Percentiles rank a stretch among this genome's conserved stretches.
Evolutionary conservation across 1,284 basidiomycete species (phyloP).

Genomic region (Microbotryomycetes sp.): DNA sequence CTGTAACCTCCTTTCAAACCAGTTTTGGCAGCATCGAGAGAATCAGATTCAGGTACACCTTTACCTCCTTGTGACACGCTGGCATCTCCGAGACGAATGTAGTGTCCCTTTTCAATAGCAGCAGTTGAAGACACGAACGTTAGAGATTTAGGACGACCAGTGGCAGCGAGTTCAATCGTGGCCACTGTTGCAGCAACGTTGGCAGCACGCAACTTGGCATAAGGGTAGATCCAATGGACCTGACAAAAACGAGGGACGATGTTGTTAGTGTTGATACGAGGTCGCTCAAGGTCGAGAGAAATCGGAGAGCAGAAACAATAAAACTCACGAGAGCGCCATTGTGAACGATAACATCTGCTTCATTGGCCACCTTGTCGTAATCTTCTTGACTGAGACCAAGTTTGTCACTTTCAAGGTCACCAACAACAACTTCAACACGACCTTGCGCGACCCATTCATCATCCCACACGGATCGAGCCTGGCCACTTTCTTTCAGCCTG

Average conservation of each 20-base stretch:
- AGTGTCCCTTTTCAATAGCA: conserved; percentile 77
- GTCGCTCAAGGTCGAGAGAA: not conserved
- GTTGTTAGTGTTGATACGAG: not conserved
- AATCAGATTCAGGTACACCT: conserved; percentile 81
- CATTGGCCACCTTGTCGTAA: conserved; percentile 64
- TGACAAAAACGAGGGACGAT: conserved; percentile 39
- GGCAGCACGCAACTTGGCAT: conserved; percentile 81
- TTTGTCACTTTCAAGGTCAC: conserved; percentile 69
- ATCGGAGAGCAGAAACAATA: not conserved
- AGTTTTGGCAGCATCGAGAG: conserved; percentile 76
- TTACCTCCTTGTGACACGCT: conserved; percentile 49
- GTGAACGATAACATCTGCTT: conserved; percentile 82
- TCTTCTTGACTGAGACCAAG: conserved; percentile 65
- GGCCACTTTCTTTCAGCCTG: conserved; percentile 69
- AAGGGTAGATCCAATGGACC: conserved; percentile 99
- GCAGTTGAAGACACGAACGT: conserved; percentile 94
- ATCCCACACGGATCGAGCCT: conserved; percentile 85
- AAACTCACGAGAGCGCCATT: conserved; percentile 84
- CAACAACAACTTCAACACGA: conserved; percentile 74
- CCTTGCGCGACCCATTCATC: conserved; percentile 70
- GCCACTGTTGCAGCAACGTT: conserved; percentile 88
- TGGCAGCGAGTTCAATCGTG: conserved; percentile 67
- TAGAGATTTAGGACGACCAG: conserved; percentile 65
- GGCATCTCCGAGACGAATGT: conserved; percentile 77
- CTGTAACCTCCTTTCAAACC: conserved; percentile 88